Evolutionary conservation across 129 eudicot genomes (phyloP), one percentile per base, ranked within the genome.

Genomic region (carrot (Daucus carota)): DNA sequence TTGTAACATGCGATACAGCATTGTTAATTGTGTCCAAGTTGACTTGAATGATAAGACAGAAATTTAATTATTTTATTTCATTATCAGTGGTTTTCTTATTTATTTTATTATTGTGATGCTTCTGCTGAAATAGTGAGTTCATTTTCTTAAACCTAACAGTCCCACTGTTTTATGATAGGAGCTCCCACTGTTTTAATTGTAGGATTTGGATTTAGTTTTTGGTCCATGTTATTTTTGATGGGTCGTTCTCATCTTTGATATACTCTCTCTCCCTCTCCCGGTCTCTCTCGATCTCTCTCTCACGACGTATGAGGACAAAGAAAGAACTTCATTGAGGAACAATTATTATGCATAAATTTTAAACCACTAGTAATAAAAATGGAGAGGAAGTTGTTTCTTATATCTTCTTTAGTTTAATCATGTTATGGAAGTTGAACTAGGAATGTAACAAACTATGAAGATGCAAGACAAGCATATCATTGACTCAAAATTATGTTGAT

Each of bases 141-240:
- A 22, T 22, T 52, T 52, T 52, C 62, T 22, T 22, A 52, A 52
- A 52, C 62, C 62, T 20, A 52, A 22, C 26, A 52, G 10, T n/a
- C 62, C 62, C 13, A 52, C 62, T 52, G 28, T 52, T 52, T 52
- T 52, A 52, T 52, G 62, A 52, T 52, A 16, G 1, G 5, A 47
- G 54, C n/a, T n/a, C n/a, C n/a, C n/a, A n/a, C n/a, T n/a, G n/a
- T n/a, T n/a, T n/a, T n/a, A n/a, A n/a, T n/a, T n/a, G n/a, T n/a
- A n/a, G n/a, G n/a, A n/a, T n/a, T n/a, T 47, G 22, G n/a, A 3
- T 22, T 20, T 7, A 20, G 62, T 20, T 20, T 52, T 52, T 52
- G 62, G 62, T 52, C 62, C 29, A 52, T 52, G 62, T n/a, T 52
- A 52, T 52, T 52, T 52, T 52, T 52, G 62, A 52, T 22, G 59